Evolutionary conservation across 2,329 filamentous ascomycete genomes (phyloP), one percentile per base, ranked within the genome.

Genomic region (Stemphylium lycopersici): DNA sequence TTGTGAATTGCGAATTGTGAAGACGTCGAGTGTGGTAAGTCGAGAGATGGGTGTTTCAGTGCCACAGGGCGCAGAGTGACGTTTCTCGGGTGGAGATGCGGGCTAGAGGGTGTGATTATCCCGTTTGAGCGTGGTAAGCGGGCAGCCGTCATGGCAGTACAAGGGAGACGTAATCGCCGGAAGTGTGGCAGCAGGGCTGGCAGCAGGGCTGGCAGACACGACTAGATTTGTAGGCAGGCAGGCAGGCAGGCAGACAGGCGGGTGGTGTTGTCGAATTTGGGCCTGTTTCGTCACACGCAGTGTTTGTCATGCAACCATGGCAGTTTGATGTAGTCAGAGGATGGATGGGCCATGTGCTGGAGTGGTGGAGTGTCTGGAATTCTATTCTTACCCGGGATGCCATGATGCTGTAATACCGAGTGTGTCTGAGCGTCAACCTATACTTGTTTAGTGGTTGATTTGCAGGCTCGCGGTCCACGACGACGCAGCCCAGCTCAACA

Each of bases 331-430:
- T 29, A 48, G 12, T 26, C 34, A 33, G 48, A 16, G 42, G 7
- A 31, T 22, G 11, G n/a, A n/a, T n/a, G n/a, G n/a, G n/a, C n/a
- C n/a, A n/a, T n/a, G n/a, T n/a, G n/a, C n/a, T 43, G 20, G n/a
- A 15, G 34, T 36, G 12, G 12, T 26, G 24, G 42, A 36, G 29
- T 20, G 22, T 47, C 41, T 51, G 22, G 31, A 42, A 15, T 20
- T 49, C 49, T 48, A 61, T 61, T 55, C 36, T 54, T 42, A 39
- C 42, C 22, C 41, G 36, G 44, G 24, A 42, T 33, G 48, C 42
- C 37, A 55, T 59, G 56, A 62, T 55, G 59, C 43, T 56, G 62
- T 60, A 60, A 60, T 61, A 52, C 41, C 38, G 48, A 46, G 44
- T 34, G 29, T 32, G 52, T 45, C 48, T 39, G 36, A 29, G 39